These are phyloP conservation scores for Adiantum capillusveneris DNA, from an alignment of 75 land plant genomes.

Conservation along the genomic window DNA sequence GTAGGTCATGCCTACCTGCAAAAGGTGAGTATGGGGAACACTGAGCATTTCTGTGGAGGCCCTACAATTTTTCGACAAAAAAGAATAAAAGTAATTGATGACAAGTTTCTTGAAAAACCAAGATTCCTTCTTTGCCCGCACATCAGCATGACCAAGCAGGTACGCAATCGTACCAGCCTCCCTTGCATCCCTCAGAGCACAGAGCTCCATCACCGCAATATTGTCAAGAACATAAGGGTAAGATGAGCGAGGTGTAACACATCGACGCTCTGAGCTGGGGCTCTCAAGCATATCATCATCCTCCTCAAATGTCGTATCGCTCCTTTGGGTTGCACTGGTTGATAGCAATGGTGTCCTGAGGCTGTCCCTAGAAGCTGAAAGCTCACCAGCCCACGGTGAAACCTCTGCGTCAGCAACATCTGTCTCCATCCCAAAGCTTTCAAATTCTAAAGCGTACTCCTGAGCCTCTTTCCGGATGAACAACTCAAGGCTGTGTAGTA, in stretches of 20 bases:
- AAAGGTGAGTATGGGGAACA: slow-evolving; percentile 73
- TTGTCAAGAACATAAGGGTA: slow-evolving; percentile 44
- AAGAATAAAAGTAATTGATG: slow-evolving; percentile 78
- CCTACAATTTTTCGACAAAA: slow-evolving; percentile 76
- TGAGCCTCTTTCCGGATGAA: slow-evolving; percentile 65
- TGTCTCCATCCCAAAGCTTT: slow-evolving; percentile 20
- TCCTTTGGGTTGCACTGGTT: slow-evolving; percentile 3
- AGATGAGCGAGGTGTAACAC: slow-evolving; percentile 35
- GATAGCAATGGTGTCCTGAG: slow-evolving; percentile 44
- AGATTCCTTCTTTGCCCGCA: slow-evolving; percentile 77
- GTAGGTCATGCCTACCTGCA: slow-evolving; percentile 75
- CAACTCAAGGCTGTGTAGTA: slow-evolving; percentile 67
- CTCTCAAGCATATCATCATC: neutral
- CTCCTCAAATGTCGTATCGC: too few species aligned
- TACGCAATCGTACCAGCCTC: slow-evolving; percentile 66
- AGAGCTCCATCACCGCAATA: slow-evolving; percentile 53
- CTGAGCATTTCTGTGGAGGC: slow-evolving; percentile 52
- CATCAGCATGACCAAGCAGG: slow-evolving; percentile 71
- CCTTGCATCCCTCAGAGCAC: slow-evolving; percentile 53
- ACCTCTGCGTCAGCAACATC: slow-evolving; percentile 23
- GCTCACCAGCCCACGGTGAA: slow-evolving; percentile 3
- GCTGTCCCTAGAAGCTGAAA: slow-evolving; percentile 12
- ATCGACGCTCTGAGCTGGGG: neutral
- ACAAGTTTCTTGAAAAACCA: slow-evolving; percentile 71
- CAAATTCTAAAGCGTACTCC: slow-evolving; percentile 58